These are phyloP conservation scores for Termitomyces sp. DNA, from an alignment of 768 basidiomycete species.

Conservation along the genomic window DNA sequence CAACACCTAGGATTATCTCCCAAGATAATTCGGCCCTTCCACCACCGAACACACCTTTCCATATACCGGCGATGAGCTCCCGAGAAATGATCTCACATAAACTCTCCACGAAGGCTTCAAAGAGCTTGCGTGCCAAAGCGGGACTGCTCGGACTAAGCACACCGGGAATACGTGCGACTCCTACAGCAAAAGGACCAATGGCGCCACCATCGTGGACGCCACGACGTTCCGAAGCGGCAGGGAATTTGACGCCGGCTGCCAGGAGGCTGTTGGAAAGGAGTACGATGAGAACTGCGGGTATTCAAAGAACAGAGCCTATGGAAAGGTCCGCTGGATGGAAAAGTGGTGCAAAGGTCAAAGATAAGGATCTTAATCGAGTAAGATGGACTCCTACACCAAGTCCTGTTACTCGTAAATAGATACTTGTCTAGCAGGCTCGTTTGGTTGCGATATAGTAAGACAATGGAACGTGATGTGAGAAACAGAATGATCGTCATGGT, in stretches of 20 bases:
- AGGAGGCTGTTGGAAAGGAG: constrained; percentile 70
- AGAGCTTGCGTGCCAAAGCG: constrained; percentile 76
- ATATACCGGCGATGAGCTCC: constrained; percentile 68
- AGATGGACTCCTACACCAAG: constrained; percentile 80
- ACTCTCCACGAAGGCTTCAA: constrained; percentile 78
- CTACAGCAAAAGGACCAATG: constrained; percentile 55
- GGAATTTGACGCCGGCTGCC: constrained; percentile 85
- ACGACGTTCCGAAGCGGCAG: constrained; percentile 63
- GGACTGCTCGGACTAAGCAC: constrained; percentile 48
- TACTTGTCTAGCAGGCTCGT: not conserved
- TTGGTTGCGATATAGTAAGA: too few species aligned
- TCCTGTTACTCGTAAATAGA: constrained; percentile 17
- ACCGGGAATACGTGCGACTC: constrained; percentile 33
- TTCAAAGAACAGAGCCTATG: constrained; percentile 67
- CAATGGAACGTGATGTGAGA: too few species aligned
- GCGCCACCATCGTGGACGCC: constrained; percentile 80
- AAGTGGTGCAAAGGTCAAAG: constrained; percentile 36
- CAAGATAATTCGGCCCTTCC: constrained; percentile 48
- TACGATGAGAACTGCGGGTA: constrained; percentile 58
- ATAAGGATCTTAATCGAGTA: constrained; percentile 59
- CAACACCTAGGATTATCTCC: constrained; percentile 86
- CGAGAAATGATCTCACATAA: constrained; percentile 81
- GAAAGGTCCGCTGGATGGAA: constrained; percentile 57
- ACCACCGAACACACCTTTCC: constrained; percentile 66
- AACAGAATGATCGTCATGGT: not conserved